Evolutionary conservation across 2,329 filamentous ascomycete genomes (phyloP), one percentile per base, ranked within the genome.

Genomic region (Nemania diffusa): DNA sequence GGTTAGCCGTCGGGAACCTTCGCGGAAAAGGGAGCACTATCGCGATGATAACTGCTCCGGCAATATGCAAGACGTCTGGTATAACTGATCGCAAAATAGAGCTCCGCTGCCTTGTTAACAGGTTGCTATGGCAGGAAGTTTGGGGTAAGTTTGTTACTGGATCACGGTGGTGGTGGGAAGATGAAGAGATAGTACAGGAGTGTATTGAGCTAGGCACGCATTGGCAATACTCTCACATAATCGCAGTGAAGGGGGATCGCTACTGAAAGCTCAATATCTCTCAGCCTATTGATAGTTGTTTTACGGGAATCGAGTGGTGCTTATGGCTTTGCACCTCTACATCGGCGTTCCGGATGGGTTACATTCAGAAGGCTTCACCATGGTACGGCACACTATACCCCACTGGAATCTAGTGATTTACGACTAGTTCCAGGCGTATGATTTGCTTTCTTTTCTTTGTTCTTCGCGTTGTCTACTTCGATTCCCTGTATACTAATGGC

Each of bases 141-240:
- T 90, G 88, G 88, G 87, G 88, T 0, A 73, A 75, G 2, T 84
- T 82, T 65, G 82, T 88, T 8, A 81, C 80, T 2, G 81, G 81
- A 0, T 76, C 82, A 6, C 79, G 74, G 50, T 89, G 87, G 87
- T 90, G 88, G 88, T 90, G 88, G 88, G 86, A 90, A 48, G 84
- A 89, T 34, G 76, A 79, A 13, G 81, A 77, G 0, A 87, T 86
- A 64, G 77, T 88, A 1, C 80, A 84, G 46, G 88, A 90, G 75
- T 90, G 88, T 67, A 73, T 83, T 17, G 77, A 82, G 62, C 74
- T 85, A 67, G 83, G 83, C 4, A 90, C 88, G 0, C 81, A 82
- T 62, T 90, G 87, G 86, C 84, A 89, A 69, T 89, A 88, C 72
- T 83, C 83, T 58, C 77, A 87, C 22, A 84, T 90, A 64, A 82